Evolutionary conservation across 306 rosid species (phyloP).

Genomic region (Senna tora): DNA sequence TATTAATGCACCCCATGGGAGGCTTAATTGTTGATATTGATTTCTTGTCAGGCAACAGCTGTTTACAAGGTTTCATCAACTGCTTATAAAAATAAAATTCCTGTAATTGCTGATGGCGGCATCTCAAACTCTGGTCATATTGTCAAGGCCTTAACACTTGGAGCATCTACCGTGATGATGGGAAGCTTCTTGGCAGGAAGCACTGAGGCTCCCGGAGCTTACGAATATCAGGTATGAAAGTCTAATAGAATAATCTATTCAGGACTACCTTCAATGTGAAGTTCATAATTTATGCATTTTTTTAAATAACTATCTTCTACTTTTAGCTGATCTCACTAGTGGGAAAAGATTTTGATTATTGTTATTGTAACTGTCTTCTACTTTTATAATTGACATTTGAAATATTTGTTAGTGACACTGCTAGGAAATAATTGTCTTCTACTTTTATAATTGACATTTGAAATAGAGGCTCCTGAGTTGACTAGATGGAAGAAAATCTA

Average conservation of each 20-base stretch:
- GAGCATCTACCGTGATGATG: conserved; percentile 82
- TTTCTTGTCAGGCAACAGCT: conserved; percentile 19
- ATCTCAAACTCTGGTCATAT: conserved; percentile 61
- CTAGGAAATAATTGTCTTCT: no score
- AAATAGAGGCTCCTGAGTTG: no score
- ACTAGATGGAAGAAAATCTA: no score
- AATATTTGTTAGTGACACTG: background rate
- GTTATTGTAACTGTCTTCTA: background rate
- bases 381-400: background rate
- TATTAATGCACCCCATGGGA: background rate
- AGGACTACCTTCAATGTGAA: background rate
- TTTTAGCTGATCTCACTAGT: no score
- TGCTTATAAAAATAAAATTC: conserved; percentile 62
- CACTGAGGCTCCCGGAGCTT: conserved; percentile 77
- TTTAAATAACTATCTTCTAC: background rate
- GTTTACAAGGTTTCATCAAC: conserved; percentile 62
- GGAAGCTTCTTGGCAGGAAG: conserved; percentile 80
- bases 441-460: no score
- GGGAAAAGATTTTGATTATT: no score
- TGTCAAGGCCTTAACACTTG: conserved; percentile 46
- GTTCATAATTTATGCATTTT: background rate
- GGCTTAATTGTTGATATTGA: background rate
- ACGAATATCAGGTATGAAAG: conserved; percentile 63
- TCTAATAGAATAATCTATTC: background rate
- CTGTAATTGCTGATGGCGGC: conserved; percentile 78